Evolutionary conservation across 306 rosid genomes (phyloP).

Genomic region (Rosa chinensis): DNA sequence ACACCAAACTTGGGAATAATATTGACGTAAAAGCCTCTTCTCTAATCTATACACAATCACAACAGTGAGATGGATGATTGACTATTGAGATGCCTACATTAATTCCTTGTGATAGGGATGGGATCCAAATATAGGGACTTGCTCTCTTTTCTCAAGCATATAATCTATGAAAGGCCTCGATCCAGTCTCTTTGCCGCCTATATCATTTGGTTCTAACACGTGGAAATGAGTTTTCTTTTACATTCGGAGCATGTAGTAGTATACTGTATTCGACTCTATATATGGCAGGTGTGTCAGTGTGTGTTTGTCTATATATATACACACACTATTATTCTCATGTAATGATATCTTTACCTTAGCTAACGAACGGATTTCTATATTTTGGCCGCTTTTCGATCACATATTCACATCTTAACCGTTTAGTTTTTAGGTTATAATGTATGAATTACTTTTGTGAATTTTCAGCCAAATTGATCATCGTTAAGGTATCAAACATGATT

Average conservation of each 20-base stretch:
- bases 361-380: too few species aligned
- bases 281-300: not conserved
- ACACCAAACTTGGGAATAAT: not conserved
- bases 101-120: not conserved
- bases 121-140: not conserved
- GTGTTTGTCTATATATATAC: too few species aligned
- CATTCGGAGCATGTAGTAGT: too few species aligned
- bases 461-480: too few species aligned
- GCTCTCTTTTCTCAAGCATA: not conserved
- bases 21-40: not conserved
- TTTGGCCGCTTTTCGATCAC: too few species aligned
- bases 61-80: not conserved
- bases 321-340: too few species aligned
- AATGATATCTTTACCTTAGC: too few species aligned
- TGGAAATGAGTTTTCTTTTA: not conserved
- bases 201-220: conserved; percentile 8
- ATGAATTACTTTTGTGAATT: too few species aligned
- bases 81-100: not conserved
- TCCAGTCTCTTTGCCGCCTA: not conserved
- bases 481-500: too few species aligned
- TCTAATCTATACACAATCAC: not conserved
- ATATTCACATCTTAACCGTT: too few species aligned
- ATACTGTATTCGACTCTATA: not conserved
- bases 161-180: not conserved
- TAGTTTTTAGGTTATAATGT: too few species aligned